A percentile compares a stretch with the other conserved stretches of the same genome.
Conservation (phyloP, 805 yeast genomes). For the Ogataea chonburiensis region DNA sequence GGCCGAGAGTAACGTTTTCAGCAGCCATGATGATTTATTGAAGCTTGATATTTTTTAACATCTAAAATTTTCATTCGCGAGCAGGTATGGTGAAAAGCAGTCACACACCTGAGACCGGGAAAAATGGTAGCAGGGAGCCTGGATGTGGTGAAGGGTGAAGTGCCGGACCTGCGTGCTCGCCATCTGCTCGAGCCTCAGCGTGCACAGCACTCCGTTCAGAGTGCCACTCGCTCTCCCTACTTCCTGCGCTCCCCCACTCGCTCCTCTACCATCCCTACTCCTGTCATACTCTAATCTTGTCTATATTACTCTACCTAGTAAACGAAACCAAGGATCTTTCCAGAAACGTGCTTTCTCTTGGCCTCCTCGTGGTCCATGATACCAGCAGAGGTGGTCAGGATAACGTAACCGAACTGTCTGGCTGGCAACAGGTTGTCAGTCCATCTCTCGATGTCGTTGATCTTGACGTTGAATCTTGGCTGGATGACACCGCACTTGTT, state of each 20-base stretch:
- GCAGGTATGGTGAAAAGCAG: constrained; percentile 10
- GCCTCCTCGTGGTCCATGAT: constrained; percentile 99
- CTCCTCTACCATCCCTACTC: no score
- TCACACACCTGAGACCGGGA: constrained; percentile 10
- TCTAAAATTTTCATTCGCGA: constrained; percentile 20
- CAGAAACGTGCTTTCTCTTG: constrained; percentile 99
- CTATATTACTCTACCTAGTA: constrained; percentile 54
- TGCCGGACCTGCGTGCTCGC: neutral
- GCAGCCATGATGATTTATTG: constrained; percentile 15
- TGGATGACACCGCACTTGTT: constrained; percentile 99
- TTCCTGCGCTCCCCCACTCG: no score
- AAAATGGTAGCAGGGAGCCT: neutral
- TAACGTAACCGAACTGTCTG: constrained; percentile 97
- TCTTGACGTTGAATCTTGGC: constrained; percentile 97
- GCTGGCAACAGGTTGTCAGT: constrained; percentile 98
- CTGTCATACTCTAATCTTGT: no score
- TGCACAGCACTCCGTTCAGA: no score
- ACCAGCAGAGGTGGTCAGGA: constrained; percentile 98
- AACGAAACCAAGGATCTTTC: constrained; percentile 97
- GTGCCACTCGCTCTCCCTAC: no score
- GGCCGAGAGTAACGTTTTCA: constrained; percentile 68
- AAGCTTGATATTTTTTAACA: constrained; percentile 11
- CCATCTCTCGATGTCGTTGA: constrained; percentile 96
- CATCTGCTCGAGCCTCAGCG: no score
- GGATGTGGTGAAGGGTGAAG: neutral